Evolutionary conservation across 192 early-diverging fungal species (phyloP).

Genomic region (Coemansia sp.): DNA sequence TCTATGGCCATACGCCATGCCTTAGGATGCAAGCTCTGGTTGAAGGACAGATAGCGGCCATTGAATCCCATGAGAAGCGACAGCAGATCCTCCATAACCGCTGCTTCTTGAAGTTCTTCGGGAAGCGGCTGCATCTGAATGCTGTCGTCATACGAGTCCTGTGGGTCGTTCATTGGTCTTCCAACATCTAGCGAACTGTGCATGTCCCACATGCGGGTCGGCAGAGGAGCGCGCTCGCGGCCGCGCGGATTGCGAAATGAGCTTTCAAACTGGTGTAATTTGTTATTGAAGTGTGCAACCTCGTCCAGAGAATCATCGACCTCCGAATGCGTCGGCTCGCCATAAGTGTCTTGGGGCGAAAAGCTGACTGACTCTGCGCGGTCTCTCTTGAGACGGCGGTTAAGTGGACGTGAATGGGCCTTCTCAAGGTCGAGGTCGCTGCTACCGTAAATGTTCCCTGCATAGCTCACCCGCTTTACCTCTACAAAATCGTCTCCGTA

Average conservation of each 20-base stretch:
- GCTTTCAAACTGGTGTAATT: conserved; percentile 45
- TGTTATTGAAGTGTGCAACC: conserved; percentile 36
- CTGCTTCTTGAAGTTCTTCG: conserved; percentile 69
- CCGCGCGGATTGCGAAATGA: conserved; percentile 44
- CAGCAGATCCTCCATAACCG: conserved; percentile 86
- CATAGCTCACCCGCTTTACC: conserved; percentile 24
- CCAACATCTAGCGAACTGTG: conserved; percentile 12
- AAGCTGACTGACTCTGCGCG: conserved; percentile 41
- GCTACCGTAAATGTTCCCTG: conserved; percentile 8
- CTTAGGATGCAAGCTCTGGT: conserved; percentile 29
- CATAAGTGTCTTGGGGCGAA: conserved; percentile 35
- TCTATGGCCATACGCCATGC: conserved; percentile 50
- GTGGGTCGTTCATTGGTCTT: conserved; percentile 1
- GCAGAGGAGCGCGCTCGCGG: conserved; percentile 41
- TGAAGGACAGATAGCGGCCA: conserved; percentile 66
- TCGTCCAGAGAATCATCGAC: conserved; percentile 38
- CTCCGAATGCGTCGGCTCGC: conserved; percentile 37
- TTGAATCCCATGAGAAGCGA: conserved; percentile 88
- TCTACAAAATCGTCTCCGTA: conserved; percentile 42
- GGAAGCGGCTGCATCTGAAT: conserved; percentile 44
- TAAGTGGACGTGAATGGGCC: conserved; percentile 12
- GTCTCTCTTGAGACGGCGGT: conserved; percentile 27
- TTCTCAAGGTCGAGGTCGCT: conserved; percentile 22
- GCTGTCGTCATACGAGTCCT: conserved; percentile 28
- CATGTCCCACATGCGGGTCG: conserved; percentile 40